A percentile compares a stretch with the other conserved stretches of the same genome.
Evolutionary conservation across 441 rosid species (phyloP).

Genomic region (Populus hybrid): DNA sequence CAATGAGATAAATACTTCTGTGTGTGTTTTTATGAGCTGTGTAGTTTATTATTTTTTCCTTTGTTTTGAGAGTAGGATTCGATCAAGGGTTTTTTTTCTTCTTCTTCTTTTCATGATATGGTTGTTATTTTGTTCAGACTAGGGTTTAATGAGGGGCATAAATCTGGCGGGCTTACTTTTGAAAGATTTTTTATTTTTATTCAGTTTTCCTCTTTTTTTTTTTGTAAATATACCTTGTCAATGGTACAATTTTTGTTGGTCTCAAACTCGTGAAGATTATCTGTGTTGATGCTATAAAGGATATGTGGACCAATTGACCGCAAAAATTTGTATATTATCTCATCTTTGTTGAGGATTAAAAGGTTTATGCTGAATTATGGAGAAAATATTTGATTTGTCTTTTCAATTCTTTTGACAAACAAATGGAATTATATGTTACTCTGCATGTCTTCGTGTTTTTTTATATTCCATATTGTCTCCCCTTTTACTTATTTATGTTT

Average conservation of each 20-base stretch:
- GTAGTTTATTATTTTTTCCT: background rate
- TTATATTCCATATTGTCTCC: background rate
- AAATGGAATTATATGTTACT: no score
- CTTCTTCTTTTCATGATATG: background rate
- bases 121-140: background rate
- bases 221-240: background rate
- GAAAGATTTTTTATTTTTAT: background rate
- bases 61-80: background rate
- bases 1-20: no score
- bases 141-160: background rate
- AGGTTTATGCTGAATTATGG: background rate
- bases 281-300: background rate
- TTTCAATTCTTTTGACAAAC: background rate
- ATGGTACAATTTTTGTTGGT: background rate
- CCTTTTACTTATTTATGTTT: background rate
- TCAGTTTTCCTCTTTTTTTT: no score
- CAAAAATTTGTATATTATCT: background rate
- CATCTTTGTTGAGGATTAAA: background rate
- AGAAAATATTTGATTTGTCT: background rate
- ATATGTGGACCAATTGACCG: background rate
- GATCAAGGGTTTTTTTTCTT: background rate
- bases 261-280: background rate
- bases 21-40: no score
- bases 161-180: background rate
- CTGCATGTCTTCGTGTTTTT: background rate